Conservation (phyloP, 495 filamentous ascomycete genomes). For the Cudoniella acicularis region DNA sequence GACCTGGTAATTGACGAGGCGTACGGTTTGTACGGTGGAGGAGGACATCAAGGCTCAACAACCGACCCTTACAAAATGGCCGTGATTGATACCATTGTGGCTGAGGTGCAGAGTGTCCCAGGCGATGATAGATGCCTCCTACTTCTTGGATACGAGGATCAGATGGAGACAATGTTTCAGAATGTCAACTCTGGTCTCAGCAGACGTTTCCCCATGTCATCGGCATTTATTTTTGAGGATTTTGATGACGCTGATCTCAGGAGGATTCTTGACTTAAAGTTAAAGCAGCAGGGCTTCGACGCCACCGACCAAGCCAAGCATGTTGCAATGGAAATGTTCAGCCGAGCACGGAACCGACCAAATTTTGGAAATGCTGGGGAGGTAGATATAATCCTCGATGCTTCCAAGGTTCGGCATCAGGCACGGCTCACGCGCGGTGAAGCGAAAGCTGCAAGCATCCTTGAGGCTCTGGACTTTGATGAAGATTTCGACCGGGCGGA, state of each 20-base stretch:
- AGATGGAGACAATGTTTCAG: slow-evolving; percentile 75
- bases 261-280: slow-evolving; percentile 55
- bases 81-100: slow-evolving; percentile 76
- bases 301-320: slow-evolving; percentile 38
- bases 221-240: slow-evolving; percentile 69
- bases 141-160: slow-evolving; percentile 71
- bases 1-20: slow-evolving; percentile 77
- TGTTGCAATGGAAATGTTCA: slow-evolving; percentile 39
- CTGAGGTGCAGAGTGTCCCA: slow-evolving; percentile 72
- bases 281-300: slow-evolving; percentile 41
- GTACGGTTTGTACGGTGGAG: slow-evolving; percentile 45
- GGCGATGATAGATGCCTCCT: slow-evolving; percentile 78
- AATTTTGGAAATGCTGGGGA: slow-evolving; percentile 57
- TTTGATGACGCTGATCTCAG: slow-evolving; percentile 57
- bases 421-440: not conserved
- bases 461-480: slow-evolving; percentile 69
- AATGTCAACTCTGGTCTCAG: slow-evolving; percentile 73
- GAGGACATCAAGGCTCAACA: slow-evolving; percentile 19
- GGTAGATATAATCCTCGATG: slow-evolving; percentile 26
- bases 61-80: slow-evolving; percentile 58
- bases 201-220: slow-evolving; percentile 62
- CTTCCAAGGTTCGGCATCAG: slow-evolving; percentile 20
- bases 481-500: slow-evolving; percentile 55
- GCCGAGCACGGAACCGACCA: slow-evolving; percentile 38
- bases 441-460: slow-evolving; percentile 16